Conservation (phyloP, 345 rosid species). For the Citrus medica region DNA sequence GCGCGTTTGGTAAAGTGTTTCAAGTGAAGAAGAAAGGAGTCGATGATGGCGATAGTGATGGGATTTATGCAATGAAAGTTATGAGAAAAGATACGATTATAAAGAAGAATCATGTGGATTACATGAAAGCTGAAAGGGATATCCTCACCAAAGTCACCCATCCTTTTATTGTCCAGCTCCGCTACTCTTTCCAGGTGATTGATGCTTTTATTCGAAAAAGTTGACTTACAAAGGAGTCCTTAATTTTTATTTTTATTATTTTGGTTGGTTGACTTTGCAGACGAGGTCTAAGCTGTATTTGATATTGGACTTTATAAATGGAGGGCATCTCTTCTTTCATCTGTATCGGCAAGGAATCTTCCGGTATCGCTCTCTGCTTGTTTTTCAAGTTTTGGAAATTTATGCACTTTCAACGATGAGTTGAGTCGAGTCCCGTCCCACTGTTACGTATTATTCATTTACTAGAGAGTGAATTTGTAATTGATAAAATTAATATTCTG, state of each 20-base stretch:
- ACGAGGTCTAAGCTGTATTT: conserved; percentile 69
- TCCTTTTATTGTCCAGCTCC: conserved; percentile 69
- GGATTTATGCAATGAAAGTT: conserved; percentile 73
- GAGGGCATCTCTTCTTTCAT: conserved; percentile 80
- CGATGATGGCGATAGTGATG: conserved; percentile 32
- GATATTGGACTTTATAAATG: conserved; percentile 72
- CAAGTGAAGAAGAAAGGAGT: conserved; percentile 46
- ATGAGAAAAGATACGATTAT: conserved; percentile 66
- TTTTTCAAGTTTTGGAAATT: background rate
- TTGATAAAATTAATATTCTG: too few relatives aligned
- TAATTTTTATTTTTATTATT: background rate
- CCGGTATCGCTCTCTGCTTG: conserved; percentile 33
- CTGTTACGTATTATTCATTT: too few relatives aligned
- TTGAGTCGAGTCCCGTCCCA: too few relatives aligned
- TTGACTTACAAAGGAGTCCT: background rate
- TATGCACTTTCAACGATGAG: background rate
- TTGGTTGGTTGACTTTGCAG: conserved; percentile 26
- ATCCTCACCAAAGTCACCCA: conserved; percentile 67
- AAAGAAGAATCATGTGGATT: conserved; percentile 70
- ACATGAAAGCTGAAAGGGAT: conserved; percentile 76
- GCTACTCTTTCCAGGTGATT: conserved; percentile 71
- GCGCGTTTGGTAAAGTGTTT: conserved; percentile 74
- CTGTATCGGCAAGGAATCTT: conserved; percentile 64
- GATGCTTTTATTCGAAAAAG: background rate
- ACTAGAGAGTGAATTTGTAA: too few relatives aligned